Base-by-base conservation (phyloP, 768 basidiomycete genomes). In the Collybiopsis confluens region DNA sequence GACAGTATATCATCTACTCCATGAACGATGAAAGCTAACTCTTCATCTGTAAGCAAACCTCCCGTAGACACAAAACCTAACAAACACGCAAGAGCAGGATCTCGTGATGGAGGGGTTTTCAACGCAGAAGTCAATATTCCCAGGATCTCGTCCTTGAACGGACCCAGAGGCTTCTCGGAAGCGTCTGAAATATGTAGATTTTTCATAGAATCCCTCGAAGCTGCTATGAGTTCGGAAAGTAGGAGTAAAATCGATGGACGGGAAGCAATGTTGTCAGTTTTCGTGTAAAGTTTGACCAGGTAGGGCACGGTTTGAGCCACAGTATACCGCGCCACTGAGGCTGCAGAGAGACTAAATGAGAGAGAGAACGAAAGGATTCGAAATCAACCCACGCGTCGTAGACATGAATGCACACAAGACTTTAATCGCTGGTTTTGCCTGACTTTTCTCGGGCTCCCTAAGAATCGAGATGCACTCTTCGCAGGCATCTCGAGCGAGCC, bases 401-500 rank as follows among this genome's bases (percentile, higher is more conserved):
- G 78, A 70, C 67, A 91, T 77, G 59, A 93, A 81, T 1, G 83
- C 80, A 57, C 87, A 86, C 28, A 98, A 69, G 28, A 93, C 80
- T 65, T 90, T 92, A 43, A 88, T 87, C 1, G 93, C 94, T 37
- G 90, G 85, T 64, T 85, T 85, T 1, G 95, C 93, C 65, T 93
- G 90, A 64, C 81, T 87, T 72, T 98, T 98, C 67, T 98, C 97
- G 0, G 96, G 93, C 64, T 97, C 91, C 40, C 83, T 80, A 40
- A 98, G 69, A 53, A 89, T 82, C 21, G 79, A 76, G 7, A 93
- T 75, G 60, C 91, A 94, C 63, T 97, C 91, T 52, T 83, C 79
- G 57, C 88, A 88, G 0, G 89, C 85, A 40, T 88, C 84, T 58
- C 78, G 80, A 15, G 86, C 86, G 2, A 96, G 71, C 4, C 82